Percentiles rank a stretch among this genome's conserved stretches.
Conservation (phyloP, 2,329 filamentous ascomycete genomes). For the Ophiognomonia clavigignenti-juglandacearum region DNA sequence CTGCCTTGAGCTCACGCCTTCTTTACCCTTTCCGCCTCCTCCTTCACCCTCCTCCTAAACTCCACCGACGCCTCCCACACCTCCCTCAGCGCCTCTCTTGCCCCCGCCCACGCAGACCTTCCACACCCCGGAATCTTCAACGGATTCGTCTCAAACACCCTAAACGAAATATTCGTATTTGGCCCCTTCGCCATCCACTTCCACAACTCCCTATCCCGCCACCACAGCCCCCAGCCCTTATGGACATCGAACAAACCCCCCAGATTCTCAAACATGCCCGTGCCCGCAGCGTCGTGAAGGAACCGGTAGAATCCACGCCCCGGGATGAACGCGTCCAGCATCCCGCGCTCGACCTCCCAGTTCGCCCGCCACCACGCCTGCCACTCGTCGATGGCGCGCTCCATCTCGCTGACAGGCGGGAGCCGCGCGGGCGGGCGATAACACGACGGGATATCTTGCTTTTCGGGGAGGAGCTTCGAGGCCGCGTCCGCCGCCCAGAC, state of each 20-base stretch:
- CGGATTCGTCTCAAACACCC: constrained; percentile 3
- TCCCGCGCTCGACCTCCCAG: not conserved
- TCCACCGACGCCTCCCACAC: not conserved
- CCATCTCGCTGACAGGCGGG: not conserved
- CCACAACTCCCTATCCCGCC: not conserved
- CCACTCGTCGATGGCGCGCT: not conserved
- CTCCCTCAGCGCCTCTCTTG: not conserved
- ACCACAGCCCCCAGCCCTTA: constrained; percentile 2
- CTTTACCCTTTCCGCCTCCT: not conserved
- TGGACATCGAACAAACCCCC: not conserved
- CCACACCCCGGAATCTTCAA: not conserved
- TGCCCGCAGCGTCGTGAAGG: constrained; percentile 1
- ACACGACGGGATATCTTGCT: not conserved
- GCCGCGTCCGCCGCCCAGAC: not conserved
- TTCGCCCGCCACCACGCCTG: not conserved
- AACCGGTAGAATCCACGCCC: not conserved
- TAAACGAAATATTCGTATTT: not conserved
- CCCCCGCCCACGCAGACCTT: constrained; percentile 1
- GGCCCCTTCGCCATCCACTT: constrained; percentile 1
- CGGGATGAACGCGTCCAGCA: not conserved
- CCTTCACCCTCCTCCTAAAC: not conserved
- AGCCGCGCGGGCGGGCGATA: not conserved
- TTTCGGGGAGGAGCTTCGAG: not conserved
- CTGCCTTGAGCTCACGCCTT: too few relatives aligned
- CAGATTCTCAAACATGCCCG: not conserved